Base-by-base conservation (phyloP, 2,329 filamentous ascomycete species). In the Botrytis pseudocinerea region DNA sequence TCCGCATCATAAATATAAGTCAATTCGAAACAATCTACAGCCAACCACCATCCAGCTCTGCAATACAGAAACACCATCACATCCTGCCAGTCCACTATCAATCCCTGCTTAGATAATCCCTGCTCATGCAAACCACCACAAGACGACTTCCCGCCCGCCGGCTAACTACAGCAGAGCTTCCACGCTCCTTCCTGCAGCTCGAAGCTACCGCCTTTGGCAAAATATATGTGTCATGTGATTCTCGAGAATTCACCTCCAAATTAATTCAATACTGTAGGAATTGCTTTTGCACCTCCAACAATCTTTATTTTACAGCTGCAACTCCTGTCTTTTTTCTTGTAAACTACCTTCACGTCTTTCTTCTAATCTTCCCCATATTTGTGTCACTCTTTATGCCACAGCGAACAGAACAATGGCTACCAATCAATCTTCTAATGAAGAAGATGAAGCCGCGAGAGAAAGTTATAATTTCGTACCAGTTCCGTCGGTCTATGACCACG, bases 401-500 rank as follows among this genome's bases (percentile, higher is more conserved):
- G 25, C n/a, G 18, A 72, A 42, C 22, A 40, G 12, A 71, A 57
- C n/a, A 57, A 64, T 69, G 73, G 46, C 44, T 48, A 46, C 62
- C 44, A 28, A 12, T 62, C 66, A 69, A 54, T 74, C 68, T 51
- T 54, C 62, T 66, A 40, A 25, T 22, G 25, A 20, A 14, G 62
- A 72, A 57, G 70, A 72, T 16, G 62, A 72, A 28, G 28, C 51
- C 35, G 42, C 72, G 46, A 68, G 66, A 32, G 70, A 65, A 54
- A 73, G 28, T 42, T 72, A 59, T 40, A 60, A 48, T 38, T 69
- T 63, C 60, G 70, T 69, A n/a, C 62, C 68, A 32, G 59, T 51
- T 51, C 40, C 63, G 35, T 59, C 66, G 40, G n/a, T 73, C 25
- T 46, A 66, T 40, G 74, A 74, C 14, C 59, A 76, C 28, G 61